Conservation (phyloP, 2,329 filamentous ascomycete genomes). For the Scopulariopsis brevicaulis region DNA sequence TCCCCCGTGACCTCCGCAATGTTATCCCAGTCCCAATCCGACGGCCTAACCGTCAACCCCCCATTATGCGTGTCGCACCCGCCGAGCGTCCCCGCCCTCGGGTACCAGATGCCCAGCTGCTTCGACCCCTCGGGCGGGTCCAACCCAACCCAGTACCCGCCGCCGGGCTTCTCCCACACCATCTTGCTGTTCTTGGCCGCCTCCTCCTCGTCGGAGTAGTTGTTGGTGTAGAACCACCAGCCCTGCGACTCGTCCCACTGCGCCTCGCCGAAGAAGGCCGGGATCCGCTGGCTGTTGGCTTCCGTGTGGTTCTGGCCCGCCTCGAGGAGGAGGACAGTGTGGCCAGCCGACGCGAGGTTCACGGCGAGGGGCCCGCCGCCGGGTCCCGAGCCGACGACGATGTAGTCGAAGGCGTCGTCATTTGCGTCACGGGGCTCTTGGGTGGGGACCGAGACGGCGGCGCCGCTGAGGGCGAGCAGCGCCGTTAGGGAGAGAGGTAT, state of each 20-base stretch:
- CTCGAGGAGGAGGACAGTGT: conserved; percentile 48
- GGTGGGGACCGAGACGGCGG: not conserved
- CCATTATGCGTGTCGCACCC: conserved; percentile 21
- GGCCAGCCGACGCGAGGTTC: conserved; percentile 45
- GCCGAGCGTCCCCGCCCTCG: conserved; percentile 22
- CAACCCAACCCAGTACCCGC: conserved; percentile 5
- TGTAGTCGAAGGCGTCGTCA: conserved; percentile 33
- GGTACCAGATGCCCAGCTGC: conserved; percentile 26
- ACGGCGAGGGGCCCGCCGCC: conserved; percentile 48
- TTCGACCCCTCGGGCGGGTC: conserved; percentile 16
- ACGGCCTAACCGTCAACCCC: conserved; percentile 16
- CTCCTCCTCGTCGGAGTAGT: conserved; percentile 37
- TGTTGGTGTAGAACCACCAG: conserved; percentile 49
- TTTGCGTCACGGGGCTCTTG: not conserved
- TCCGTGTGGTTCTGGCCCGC: conserved; percentile 40
- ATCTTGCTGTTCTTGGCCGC: conserved; percentile 23
- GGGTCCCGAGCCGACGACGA: conserved; percentile 50
- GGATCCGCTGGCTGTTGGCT: conserved; percentile 15
- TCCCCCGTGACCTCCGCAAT: conserved; percentile 29
- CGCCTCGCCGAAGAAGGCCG: conserved; percentile 37
- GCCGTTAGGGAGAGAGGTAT: not conserved
- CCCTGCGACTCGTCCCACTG: conserved; percentile 16
- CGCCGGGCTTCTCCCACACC: conserved; percentile 11
- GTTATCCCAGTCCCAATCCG: conserved; percentile 21
- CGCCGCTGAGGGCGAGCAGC: not conserved